These are phyloP conservation scores for Evansstolkia leycettana DNA, from an alignment of 495 filamentous ascomycete genomes.

Conservation along the genomic window DNA sequence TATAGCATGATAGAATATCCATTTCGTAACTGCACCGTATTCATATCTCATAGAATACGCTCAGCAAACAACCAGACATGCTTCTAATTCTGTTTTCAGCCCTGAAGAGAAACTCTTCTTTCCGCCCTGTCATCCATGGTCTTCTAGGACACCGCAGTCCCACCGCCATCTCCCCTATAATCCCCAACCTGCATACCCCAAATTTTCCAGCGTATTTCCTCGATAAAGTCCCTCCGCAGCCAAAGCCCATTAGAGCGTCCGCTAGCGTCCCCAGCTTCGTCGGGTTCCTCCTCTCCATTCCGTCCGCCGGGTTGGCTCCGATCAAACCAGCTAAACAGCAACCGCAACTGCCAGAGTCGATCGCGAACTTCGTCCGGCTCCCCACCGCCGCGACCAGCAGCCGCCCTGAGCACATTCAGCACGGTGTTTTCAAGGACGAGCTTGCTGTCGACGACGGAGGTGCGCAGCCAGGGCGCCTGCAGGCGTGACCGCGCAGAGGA, in stretches of 20 bases:
- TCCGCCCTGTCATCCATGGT: conserved; percentile 41
- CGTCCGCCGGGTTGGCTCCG: conserved; percentile 18
- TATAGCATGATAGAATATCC: too few relatives aligned
- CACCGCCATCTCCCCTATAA: too few relatives aligned
- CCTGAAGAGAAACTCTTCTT: too few relatives aligned
- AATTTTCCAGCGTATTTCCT: conserved; percentile 32
- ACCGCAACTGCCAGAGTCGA: conserved; percentile 56
- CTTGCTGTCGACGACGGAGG: conserved; percentile 66
- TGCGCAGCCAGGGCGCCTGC: conserved; percentile 32
- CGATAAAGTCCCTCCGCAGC: conserved; percentile 30
- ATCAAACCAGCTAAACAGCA: conserved; percentile 78
- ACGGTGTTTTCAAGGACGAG: conserved; percentile 57
- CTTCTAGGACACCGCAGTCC: too few relatives aligned
- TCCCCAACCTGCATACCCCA: conserved; percentile 49
- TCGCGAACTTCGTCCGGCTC: conserved; percentile 39
- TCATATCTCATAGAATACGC: too few relatives aligned
- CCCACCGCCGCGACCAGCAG: conserved; percentile 20
- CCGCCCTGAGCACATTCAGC: conserved; percentile 38
- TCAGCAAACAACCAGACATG: too few relatives aligned
- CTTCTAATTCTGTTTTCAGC: too few relatives aligned
- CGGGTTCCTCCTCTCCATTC: conserved; percentile 23
- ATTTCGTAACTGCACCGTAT: too few relatives aligned
- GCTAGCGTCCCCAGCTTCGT: conserved; percentile 22
- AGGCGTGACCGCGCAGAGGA: conserved; percentile 12
- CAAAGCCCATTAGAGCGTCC: conserved; percentile 19